A percentile compares a stretch with the other conserved stretches of the same genome.
Conservation (phyloP, 2,329 filamentous ascomycete species). For the Zymoseptoria passerinii region DNA sequence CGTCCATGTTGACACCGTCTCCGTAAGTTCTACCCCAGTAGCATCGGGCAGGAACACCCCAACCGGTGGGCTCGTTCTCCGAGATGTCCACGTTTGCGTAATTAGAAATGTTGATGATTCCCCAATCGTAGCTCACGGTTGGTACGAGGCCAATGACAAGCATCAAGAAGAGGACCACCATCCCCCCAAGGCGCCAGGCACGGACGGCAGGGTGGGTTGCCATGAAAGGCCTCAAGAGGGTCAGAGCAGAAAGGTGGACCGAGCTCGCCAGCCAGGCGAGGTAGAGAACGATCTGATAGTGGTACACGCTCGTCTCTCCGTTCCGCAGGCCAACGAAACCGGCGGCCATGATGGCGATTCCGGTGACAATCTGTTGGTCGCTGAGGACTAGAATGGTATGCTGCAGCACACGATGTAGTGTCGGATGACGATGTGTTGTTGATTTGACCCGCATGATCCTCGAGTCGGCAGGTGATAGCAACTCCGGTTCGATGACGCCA, state of each 20-base stretch:
- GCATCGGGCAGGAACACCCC: conserved; percentile 14
- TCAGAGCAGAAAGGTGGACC: conserved; percentile 11
- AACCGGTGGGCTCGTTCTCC: conserved; percentile 2
- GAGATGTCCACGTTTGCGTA: not conserved
- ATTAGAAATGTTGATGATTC: not conserved
- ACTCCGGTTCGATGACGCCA: conserved; percentile 6
- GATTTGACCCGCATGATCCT: conserved; percentile 1
- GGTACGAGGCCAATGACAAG: conserved; percentile 13
- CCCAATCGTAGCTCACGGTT: conserved; percentile 11
- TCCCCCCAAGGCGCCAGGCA: conserved; percentile 1
- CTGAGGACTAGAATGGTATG: conserved; percentile 5
- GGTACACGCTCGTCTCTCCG: not conserved
- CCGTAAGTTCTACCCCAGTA: conserved; percentile 14
- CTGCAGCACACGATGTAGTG: not conserved
- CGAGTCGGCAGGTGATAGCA: conserved; percentile 4
- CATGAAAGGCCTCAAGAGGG: conserved; percentile 3
- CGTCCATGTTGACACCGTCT: conserved; percentile 18
- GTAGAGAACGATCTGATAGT: conserved; percentile 9
- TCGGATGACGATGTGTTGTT: conserved; percentile 1
- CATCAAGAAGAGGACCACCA: conserved; percentile 7
- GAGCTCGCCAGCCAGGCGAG: conserved; percentile 10
- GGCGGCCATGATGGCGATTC: conserved; percentile 7
- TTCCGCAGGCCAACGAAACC: conserved; percentile 4
- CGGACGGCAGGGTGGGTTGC: not conserved
- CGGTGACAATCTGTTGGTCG: conserved; percentile 14